phyloP scores from a whole-genome alignment of 1,139 yeast species.

The Pichia sp. region DNA sequence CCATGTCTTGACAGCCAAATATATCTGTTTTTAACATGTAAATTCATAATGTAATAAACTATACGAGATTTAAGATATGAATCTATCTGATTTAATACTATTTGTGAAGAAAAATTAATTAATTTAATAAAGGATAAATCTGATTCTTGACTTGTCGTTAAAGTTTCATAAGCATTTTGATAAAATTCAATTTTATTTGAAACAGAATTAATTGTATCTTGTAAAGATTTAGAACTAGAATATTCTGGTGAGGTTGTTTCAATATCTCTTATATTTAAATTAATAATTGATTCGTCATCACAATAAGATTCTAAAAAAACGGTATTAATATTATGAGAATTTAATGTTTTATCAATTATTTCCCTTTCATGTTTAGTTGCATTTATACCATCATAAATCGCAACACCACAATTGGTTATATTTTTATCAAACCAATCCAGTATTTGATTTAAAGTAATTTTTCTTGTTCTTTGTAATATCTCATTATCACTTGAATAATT shows the following conservation, averaged over 20 bases:
- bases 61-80: constrained; percentile 87
- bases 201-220: constrained; percentile 67
- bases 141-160: constrained; percentile 50
- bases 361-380: constrained; percentile 67
- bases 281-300: constrained; percentile 70
- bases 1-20: constrained; percentile 96
- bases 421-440: constrained; percentile 79
- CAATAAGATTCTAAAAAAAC: constrained; percentile 92
- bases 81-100: constrained; percentile 79
- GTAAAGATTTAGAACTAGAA: constrained; percentile 8
- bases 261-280: constrained; percentile 51
- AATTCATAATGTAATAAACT: constrained; percentile 91
- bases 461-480: constrained; percentile 4
- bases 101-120: constrained; percentile 81
- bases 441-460: constrained; percentile 69
- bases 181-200: constrained; percentile 66
- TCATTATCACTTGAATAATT: constrained; percentile 40
- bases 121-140: constrained; percentile 79
- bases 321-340: constrained; percentile 70
- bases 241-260: constrained; percentile 16
- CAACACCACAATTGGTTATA: constrained; percentile 77
- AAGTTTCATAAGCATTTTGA: constrained; percentile 68
- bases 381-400: constrained; percentile 86
- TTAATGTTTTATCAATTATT: constrained; percentile 57
- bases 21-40: constrained; percentile 85